Percentiles rank a stretch among this genome's conserved stretches.
Evolutionary conservation across 2,329 filamentous ascomycete genomes (phyloP).

Genomic region (Cercospora citrullina): DNA sequence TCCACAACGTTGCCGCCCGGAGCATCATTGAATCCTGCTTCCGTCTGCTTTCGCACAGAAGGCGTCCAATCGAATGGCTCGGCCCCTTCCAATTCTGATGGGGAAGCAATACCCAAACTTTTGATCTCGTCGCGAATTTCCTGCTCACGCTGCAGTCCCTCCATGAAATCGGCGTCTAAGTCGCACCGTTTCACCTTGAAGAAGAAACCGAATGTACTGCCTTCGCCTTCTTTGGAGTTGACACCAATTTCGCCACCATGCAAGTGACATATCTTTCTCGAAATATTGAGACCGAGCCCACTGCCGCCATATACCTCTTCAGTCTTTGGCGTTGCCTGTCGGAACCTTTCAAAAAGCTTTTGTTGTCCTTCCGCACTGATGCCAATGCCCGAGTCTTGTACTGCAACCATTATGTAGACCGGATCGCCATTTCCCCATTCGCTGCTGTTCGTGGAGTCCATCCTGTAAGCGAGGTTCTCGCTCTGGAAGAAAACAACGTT

Average conservation of each 20-base stretch:
- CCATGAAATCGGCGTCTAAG: not conserved
- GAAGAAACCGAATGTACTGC: conserved; percentile 49
- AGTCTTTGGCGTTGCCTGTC: conserved; percentile 40
- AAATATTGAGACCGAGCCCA: conserved; percentile 50
- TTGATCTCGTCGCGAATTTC: conserved; percentile 18
- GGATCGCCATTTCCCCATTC: conserved; percentile 46
- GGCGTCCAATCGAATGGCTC: conserved; percentile 22
- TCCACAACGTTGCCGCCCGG: conserved; percentile 4
- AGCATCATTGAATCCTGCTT: not conserved
- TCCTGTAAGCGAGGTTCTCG: conserved; percentile 40
- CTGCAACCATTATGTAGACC: conserved; percentile 48
- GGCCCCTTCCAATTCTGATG: conserved; percentile 5
- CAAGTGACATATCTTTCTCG: conserved; percentile 46
- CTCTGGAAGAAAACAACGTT: conserved; percentile 48
- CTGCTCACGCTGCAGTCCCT: conserved; percentile 10
- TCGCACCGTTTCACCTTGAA: conserved; percentile 34
- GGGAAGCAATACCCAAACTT: conserved; percentile 12
- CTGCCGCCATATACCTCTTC: conserved; percentile 46
- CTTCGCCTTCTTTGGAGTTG: conserved; percentile 39
- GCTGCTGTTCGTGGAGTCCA: conserved; percentile 44
- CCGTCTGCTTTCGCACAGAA: not conserved
- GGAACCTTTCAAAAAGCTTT: conserved; percentile 47
- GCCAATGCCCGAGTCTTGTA: conserved; percentile 47
- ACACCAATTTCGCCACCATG: conserved; percentile 51
- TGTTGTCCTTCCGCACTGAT: conserved; percentile 44